These are phyloP conservation scores for Brettanomyces anomalus DNA, from an alignment of 805 yeast genomes.

Conservation along the genomic window DNA sequence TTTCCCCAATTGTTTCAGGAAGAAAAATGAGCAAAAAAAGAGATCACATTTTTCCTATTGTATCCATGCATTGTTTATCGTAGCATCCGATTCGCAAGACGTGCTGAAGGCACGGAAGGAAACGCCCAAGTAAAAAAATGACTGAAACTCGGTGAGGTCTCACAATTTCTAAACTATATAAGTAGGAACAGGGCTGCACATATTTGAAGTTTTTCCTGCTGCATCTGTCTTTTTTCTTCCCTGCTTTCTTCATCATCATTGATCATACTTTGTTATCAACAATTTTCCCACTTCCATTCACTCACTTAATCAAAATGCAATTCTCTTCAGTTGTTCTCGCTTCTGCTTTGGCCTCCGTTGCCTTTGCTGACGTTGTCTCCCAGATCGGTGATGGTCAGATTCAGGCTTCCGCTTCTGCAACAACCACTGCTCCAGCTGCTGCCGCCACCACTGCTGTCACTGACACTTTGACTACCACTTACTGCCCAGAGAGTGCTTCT, in stretches of 20 bases:
- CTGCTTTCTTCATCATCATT: conserved; percentile 1
- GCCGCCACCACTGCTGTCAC: conserved; percentile 4
- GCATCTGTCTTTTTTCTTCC: background rate
- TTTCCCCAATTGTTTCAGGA: too few relatives aligned
- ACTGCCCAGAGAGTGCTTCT: conserved; percentile 32
- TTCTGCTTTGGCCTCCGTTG: conserved; percentile 24
- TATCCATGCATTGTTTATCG: too few relatives aligned
- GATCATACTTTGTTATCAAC: background rate
- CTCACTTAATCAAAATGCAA: conserved; percentile 11
- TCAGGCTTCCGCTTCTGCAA: conserved; percentile 30
- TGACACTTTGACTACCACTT: conserved; percentile 33
- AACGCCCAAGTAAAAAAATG: background rate
- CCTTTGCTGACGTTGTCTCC: conserved; percentile 32
- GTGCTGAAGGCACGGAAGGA: too few relatives aligned
- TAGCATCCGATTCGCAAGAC: too few relatives aligned
- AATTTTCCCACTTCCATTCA: conserved; percentile 1
- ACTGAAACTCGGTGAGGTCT: background rate
- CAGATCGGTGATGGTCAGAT: conserved; percentile 58
- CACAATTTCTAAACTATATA: background rate
- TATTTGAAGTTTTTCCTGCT: too few relatives aligned
- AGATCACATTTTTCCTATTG: too few relatives aligned
- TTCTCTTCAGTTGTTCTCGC: conserved; percentile 15
- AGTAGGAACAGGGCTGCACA: background rate
- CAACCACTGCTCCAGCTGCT: conserved; percentile 6
- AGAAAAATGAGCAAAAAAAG: too few relatives aligned